Percentiles rank a stretch among this genome's conserved stretches.
phyloP scores from a whole-genome alignment of 768 basidiomycete species.

The Baorangia bicolor region DNA sequence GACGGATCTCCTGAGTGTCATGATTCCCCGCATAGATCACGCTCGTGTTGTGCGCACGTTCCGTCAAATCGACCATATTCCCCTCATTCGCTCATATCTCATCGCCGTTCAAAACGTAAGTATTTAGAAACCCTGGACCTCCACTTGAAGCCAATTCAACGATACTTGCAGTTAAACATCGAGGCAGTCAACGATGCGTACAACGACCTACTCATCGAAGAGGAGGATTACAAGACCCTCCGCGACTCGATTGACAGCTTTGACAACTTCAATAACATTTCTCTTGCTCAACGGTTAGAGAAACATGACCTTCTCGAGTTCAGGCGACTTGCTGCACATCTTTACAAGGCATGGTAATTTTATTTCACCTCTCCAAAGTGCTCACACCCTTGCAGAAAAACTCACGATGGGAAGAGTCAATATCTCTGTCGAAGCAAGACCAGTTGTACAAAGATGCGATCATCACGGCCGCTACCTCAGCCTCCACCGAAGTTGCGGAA shows the following conservation, averaged over 20 bases:
- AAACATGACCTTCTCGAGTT: conserved; percentile 93
- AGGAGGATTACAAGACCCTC: conserved; percentile 97
- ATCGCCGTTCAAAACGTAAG: conserved; percentile 93
- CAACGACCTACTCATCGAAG: conserved; percentile 97
- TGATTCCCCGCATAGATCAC: conserved; percentile 95
- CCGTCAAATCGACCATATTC: conserved; percentile 92
- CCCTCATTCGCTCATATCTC: conserved; percentile 92
- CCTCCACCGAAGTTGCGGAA: conserved; percentile 86
- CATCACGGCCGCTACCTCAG: conserved; percentile 85
- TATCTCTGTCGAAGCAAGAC: conserved; percentile 92
- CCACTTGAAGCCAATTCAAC: not conserved
- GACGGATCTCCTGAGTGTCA: conserved; percentile 88
- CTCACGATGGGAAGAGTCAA: conserved; percentile 93
- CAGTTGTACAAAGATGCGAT: conserved; percentile 97
- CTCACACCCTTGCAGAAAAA: conserved; percentile 67
- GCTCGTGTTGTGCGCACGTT: conserved; percentile 94
- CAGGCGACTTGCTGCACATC: conserved; percentile 88
- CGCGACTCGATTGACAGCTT: conserved; percentile 98
- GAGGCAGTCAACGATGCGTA: conserved; percentile 98
- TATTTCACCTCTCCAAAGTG: not conserved
- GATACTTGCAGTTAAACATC: conserved; percentile 74
- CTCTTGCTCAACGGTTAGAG: conserved; percentile 82
- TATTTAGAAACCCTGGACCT: not conserved
- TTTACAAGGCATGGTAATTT: conserved; percentile 74
- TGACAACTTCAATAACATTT: conserved; percentile 94